Evolutionary conservation across 805 yeast species (phyloP), one percentile per base, ranked within the genome.

Genomic region (Candida maltosa): DNA sequence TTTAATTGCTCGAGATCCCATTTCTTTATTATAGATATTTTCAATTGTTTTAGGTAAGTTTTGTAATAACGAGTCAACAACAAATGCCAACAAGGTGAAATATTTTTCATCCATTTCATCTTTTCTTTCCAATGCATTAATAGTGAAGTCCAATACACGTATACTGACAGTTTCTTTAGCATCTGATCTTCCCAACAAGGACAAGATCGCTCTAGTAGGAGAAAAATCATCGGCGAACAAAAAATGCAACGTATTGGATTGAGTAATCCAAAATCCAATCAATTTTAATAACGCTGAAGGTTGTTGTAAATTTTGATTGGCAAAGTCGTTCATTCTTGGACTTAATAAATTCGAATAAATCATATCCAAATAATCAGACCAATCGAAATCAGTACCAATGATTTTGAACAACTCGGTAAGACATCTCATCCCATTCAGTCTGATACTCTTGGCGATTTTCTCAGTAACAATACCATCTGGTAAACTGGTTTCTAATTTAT

Each of bases 251-350:
- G 81, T 65, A 16, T 63, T 61, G 4, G 65, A 61, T 3, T 46
- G 40, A 14, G 52, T 58, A 16, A 67, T 53, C 79, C 95, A 75
- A 6, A 73, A 61, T 5, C 76, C 58, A 48, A 91, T 73, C 7
- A 87, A 52, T 37, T 69, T 75, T 75, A 89, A 62, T 29, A 91
- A 54, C 0, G 95, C 73, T 0, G 97, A 87, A 1, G 91, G 81
- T 48, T 83, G 87, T 51, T 87, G 94, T 21, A 83, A 64, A 54
- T 91, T 93, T 48, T 84, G 95, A 26, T 62, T 71, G 3, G 82
- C 82, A 56, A 91, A 91, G 9, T 70, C 64, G 1, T 41, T 65
- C 46, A 93, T 65, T 49, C 94, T 75, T 6, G 95, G 88, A 15
- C 55, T 48, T 10, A 91, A 63, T 16, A 87, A 65, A 16, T 63